Evolutionary conservation across 2,329 filamentous ascomycete genomes (phyloP).

Genomic region (Nemania serpens): DNA sequence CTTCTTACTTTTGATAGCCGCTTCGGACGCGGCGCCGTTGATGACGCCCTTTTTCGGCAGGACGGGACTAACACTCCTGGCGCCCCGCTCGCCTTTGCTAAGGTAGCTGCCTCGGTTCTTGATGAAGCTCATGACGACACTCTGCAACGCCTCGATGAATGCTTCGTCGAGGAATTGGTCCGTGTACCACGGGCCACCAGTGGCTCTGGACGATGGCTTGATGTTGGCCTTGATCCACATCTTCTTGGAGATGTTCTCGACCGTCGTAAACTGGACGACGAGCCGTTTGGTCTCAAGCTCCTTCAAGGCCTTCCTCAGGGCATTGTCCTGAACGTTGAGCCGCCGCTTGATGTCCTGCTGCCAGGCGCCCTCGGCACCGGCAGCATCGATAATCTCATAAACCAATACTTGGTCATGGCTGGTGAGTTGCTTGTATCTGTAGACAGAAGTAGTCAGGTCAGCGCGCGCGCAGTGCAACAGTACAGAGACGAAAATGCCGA

Average conservation of each 20-base stretch:
- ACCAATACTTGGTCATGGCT: slow-evolving; percentile 81
- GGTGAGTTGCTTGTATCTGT: slow-evolving; percentile 61
- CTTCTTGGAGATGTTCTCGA: slow-evolving; percentile 87
- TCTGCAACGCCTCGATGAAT: slow-evolving; percentile 79
- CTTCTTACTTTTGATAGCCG: slow-evolving; percentile 52
- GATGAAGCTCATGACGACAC: slow-evolving; percentile 41
- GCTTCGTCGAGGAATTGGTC: slow-evolving; percentile 88
- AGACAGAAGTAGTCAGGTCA: background rate
- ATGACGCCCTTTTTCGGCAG: slow-evolving; percentile 62
- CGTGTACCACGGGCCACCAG: slow-evolving; percentile 92
- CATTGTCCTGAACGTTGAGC: slow-evolving; percentile 81
- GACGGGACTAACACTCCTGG: slow-evolving; percentile 46
- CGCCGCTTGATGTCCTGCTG: slow-evolving; percentile 79
- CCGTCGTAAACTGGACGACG: slow-evolving; percentile 88
- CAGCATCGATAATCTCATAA: slow-evolving; percentile 86
- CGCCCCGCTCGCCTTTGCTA: slow-evolving; percentile 41
- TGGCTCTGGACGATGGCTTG: slow-evolving; percentile 84
- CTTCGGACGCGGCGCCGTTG: slow-evolving; percentile 51
- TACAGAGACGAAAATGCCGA: slow-evolving; percentile 9
- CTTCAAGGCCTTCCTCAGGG: slow-evolving; percentile 81
- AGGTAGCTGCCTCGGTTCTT: slow-evolving; percentile 42
- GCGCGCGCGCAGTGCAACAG: background rate
- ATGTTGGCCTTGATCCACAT: slow-evolving; percentile 94
- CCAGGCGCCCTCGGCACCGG: slow-evolving; percentile 87
- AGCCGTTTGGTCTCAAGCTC: slow-evolving; percentile 79